These are phyloP conservation scores for Sphaerostilbella broomeana DNA, from an alignment of 2,329 filamentous ascomycete species.

Conservation along the genomic window DNA sequence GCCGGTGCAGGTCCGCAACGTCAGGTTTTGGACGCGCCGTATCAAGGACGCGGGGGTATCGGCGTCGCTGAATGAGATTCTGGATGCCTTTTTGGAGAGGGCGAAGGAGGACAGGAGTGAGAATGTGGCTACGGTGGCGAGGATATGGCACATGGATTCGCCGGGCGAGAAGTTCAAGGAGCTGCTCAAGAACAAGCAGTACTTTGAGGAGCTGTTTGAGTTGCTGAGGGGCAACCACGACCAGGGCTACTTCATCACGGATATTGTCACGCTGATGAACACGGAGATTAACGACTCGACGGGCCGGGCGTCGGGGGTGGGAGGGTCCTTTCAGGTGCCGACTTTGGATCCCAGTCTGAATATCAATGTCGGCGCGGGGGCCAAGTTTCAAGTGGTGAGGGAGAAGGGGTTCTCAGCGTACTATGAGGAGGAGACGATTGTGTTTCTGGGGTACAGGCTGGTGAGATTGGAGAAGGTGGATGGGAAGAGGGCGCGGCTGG, in stretches of 20 bases:
- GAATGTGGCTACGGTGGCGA: conserved; percentile 21
- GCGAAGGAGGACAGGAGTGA: conserved; percentile 17
- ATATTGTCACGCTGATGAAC: conserved; percentile 23
- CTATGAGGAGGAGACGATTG: conserved; percentile 24
- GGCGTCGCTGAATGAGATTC: conserved; percentile 21
- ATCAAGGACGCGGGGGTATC: conserved; percentile 21
- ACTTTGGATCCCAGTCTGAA: conserved; percentile 18
- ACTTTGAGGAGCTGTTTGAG: conserved; percentile 24
- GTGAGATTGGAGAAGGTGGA: conserved; percentile 23
- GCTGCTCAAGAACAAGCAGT: conserved; percentile 20
- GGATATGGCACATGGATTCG: conserved; percentile 26
- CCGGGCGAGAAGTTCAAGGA: conserved; percentile 25
- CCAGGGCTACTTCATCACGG: conserved; percentile 24
- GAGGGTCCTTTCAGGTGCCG: conserved; percentile 14
- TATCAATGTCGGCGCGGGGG: conserved; percentile 17
- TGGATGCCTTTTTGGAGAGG: conserved; percentile 21
- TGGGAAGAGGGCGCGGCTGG: conserved; percentile 21
- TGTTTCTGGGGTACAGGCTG: conserved; percentile 23
- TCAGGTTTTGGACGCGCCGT: conserved; percentile 23
- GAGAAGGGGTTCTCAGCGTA: conserved; percentile 19
- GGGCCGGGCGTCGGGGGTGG: conserved; percentile 9
- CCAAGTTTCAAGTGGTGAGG: conserved; percentile 14
- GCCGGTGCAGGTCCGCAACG: conserved; percentile 22
- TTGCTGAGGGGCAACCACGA: conserved; percentile 19
- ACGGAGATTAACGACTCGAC: conserved; percentile 18